phyloP scores from a whole-genome alignment of 2,329 filamentous ascomycete species.

The Fusarium pilosicola region DNA sequence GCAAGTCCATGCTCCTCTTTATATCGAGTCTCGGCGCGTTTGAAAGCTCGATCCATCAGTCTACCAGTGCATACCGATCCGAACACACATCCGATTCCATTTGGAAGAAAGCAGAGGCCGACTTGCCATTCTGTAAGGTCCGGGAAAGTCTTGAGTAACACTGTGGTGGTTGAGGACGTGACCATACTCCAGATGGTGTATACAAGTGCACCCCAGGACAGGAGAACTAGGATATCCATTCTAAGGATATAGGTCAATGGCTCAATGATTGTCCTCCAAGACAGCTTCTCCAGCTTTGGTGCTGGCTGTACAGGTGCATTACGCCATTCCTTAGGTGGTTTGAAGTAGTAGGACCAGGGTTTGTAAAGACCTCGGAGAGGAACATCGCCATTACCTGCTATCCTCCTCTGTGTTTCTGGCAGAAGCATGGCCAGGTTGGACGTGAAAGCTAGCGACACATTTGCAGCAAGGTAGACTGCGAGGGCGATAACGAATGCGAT shows the following conservation, averaged over 20 bases:
- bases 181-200: conserved; percentile 60
- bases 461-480: not conserved
- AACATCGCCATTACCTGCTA: not conserved
- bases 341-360: not conserved
- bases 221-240: conserved; percentile 55
- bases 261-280: not conserved
- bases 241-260: conserved; percentile 38
- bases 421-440: not conserved
- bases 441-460: not conserved
- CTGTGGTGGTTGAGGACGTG: conserved; percentile 21
- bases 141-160: conserved; percentile 44
- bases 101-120: conserved; percentile 24
- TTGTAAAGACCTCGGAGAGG: not conserved
- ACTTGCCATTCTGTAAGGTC: conserved; percentile 20
- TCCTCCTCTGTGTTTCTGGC: not conserved
- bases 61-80: not conserved
- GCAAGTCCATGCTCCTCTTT: not conserved
- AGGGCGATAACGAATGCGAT: not conserved
- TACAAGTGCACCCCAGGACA: conserved; percentile 53
- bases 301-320: not conserved
- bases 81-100: conserved; percentile 1
- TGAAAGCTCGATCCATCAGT: conserved; percentile 4
- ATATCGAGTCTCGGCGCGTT: not conserved
- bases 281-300: not conserved
- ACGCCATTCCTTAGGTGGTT: not conserved